Evolutionary conservation across 371 early-diverging fungal genomes (phyloP).

Genomic region (Nematocida displodere): DNA sequence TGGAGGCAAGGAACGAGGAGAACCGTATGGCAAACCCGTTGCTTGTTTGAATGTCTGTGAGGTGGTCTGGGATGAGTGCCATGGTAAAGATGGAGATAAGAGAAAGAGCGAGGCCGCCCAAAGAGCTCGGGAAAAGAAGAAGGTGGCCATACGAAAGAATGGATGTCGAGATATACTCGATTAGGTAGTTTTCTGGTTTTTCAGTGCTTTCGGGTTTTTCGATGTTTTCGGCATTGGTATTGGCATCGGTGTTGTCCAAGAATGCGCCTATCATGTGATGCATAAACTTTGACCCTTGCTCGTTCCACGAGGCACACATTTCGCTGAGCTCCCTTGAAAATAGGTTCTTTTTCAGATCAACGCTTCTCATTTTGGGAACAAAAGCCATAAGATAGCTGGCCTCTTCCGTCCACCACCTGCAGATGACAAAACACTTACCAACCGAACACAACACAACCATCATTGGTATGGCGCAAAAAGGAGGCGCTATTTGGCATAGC

Average conservation of each 20-base stretch:
- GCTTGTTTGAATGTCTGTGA: not conserved
- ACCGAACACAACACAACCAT: not conserved
- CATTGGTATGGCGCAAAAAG: not conserved
- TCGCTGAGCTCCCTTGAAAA: not conserved
- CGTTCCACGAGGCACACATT: slow-evolving; percentile 28
- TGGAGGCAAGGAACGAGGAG: not conserved
- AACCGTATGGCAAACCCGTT: not conserved
- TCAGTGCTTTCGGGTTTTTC: slow-evolving; percentile 4
- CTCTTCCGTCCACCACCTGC: not conserved
- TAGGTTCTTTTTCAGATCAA: not conserved
- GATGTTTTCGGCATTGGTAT: not conserved
- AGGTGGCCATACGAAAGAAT: slow-evolving; percentile 23
- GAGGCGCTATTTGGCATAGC: not conserved
- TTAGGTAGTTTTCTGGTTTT: not conserved
- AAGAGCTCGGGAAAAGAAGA: slow-evolving; percentile 16
- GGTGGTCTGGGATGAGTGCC: not conserved
- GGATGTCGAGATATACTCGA: slow-evolving; percentile 16
- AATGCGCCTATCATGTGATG: not conserved
- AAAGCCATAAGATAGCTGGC: not conserved
- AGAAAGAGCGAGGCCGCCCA: not conserved
- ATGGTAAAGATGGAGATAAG: not conserved
- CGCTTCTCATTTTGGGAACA: not conserved
- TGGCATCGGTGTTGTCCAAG: not conserved
- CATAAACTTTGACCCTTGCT: slow-evolving; percentile 36
- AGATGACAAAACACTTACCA: not conserved